Percentiles rank a stretch among this genome's conserved stretches.
Evolutionary conservation across 495 filamentous ascomycete genomes (phyloP).

Genomic region (Zalerion maritima): DNA sequence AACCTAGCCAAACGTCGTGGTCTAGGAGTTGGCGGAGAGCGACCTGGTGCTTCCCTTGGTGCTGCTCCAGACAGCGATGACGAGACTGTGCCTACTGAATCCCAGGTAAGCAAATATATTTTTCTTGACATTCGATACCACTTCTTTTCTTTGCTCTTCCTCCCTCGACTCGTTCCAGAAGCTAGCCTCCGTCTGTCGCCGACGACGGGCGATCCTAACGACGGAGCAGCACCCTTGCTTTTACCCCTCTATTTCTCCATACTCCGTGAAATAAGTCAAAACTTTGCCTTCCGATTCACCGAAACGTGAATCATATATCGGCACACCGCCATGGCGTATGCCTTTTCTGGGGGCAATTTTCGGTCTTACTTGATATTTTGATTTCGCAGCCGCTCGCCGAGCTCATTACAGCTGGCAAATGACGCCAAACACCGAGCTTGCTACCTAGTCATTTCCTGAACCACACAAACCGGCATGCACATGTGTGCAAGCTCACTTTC

Average conservation of each 20-base stretch:
- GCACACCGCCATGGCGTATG: too few species aligned
- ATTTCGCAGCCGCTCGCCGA: too few species aligned
- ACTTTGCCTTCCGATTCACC: too few species aligned
- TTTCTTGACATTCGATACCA: slow-evolving; percentile 1
- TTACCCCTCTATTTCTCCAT: neutral
- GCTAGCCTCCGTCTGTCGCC: slow-evolving; percentile 7
- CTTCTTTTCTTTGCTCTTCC: slow-evolving; percentile 3
- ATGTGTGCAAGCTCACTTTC: too few species aligned
- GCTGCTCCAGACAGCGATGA: slow-evolving; percentile 93
- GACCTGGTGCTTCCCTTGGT: slow-evolving; percentile 71
- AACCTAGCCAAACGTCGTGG: slow-evolving; percentile 96
- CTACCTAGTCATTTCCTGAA: too few species aligned
- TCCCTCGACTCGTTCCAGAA: slow-evolving; percentile 2
- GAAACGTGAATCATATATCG: too few species aligned
- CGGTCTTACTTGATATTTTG: too few species aligned
- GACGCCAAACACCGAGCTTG: too few species aligned
- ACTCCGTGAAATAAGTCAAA: too few species aligned
- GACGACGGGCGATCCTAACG: slow-evolving; percentile 3
- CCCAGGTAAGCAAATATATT: slow-evolving; percentile 58
- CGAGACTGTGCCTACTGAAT: slow-evolving; percentile 84
- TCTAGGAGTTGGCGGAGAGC: slow-evolving; percentile 62
- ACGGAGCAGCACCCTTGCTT: slow-evolving; percentile 1
- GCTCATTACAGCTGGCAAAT: too few species aligned
- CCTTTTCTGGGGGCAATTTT: too few species aligned
- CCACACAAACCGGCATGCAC: too few species aligned